Conservation (phyloP, 2,329 filamentous ascomycete species). For the Paecilomyces sp. region DNA sequence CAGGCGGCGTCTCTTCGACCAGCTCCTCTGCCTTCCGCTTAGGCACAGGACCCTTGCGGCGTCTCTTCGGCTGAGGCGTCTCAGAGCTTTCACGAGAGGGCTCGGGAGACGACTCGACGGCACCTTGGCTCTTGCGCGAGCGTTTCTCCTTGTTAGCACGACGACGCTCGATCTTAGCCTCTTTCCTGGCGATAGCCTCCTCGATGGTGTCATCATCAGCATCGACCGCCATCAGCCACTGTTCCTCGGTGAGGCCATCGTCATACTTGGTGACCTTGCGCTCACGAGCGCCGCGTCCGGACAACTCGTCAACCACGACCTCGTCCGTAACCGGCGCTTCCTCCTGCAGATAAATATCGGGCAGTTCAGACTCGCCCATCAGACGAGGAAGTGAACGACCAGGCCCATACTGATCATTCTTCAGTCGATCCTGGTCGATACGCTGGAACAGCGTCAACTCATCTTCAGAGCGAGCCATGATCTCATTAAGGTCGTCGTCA, state of each 20-base stretch:
- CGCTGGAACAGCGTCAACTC: constrained; percentile 73
- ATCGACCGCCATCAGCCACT: constrained; percentile 97
- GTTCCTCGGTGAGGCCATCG: constrained; percentile 94
- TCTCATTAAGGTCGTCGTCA: constrained; percentile 91
- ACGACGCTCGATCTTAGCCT: constrained; percentile 74
- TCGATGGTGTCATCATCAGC: constrained; percentile 93
- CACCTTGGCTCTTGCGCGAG: constrained; percentile 31
- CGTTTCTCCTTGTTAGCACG: constrained; percentile 68
- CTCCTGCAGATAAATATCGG: constrained; percentile 88
- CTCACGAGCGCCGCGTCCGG: constrained; percentile 88
- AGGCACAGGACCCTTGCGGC: constrained; percentile 70
- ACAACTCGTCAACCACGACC: constrained; percentile 55
- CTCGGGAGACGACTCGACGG: constrained; percentile 63
- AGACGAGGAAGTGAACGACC: constrained; percentile 65
- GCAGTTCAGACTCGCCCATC: constrained; percentile 79
- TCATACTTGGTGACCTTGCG: constrained; percentile 92
- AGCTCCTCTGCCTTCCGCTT: constrained; percentile 84
- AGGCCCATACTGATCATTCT: constrained; percentile 64
- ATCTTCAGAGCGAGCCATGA: constrained; percentile 78
- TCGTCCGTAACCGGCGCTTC: constrained; percentile 75
- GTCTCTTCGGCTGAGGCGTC: constrained; percentile 66
- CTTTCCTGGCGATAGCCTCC: constrained; percentile 83
- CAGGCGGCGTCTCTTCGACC: constrained; percentile 66
- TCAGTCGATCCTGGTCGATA: constrained; percentile 69
- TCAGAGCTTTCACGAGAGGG: constrained; percentile 79